Percentiles rank a stretch among this genome's conserved stretches.
Evolutionary conservation across 139 green algal genomes (phyloP).

Genomic region (Auxenochlorella protothecoides): DNA sequence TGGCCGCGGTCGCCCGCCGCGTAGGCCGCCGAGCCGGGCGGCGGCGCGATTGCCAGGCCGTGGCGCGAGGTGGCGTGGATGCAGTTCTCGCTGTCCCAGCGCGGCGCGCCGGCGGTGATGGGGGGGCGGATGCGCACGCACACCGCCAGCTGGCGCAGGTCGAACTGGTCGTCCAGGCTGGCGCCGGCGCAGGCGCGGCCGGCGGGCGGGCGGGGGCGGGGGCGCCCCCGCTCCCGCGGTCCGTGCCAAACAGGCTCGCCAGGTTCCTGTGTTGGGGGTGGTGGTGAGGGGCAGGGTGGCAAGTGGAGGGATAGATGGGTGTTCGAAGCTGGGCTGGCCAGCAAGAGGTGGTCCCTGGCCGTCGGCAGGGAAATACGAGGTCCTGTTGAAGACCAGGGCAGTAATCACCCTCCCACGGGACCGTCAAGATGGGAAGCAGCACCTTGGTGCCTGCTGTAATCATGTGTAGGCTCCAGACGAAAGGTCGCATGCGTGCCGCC

Average conservation of each 20-base stretch:
- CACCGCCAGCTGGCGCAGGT: slow-evolving; percentile 30
- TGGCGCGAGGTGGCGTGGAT: slow-evolving; percentile 32
- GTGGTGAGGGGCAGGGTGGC: too few relatives aligned
- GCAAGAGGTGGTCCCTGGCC: too few relatives aligned
- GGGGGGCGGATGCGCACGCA: slow-evolving; percentile 37
- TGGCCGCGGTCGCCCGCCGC: slow-evolving; percentile 37
- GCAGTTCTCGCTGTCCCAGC: slow-evolving; percentile 28
- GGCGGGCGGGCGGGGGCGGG: background rate
- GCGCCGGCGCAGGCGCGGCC: slow-evolving; percentile 5
- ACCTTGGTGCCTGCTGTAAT: too few relatives aligned
- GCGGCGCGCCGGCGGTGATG: slow-evolving; percentile 1
- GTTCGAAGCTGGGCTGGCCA: too few relatives aligned
- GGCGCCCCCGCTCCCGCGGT: slow-evolving; percentile 3
- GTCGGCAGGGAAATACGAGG: too few relatives aligned
- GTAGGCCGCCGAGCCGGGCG: slow-evolving; percentile 34
- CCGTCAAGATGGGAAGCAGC: too few relatives aligned
- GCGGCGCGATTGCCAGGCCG: slow-evolving; percentile 38
- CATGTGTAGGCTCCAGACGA: too few relatives aligned
- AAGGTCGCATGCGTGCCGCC: too few relatives aligned
- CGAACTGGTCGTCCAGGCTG: slow-evolving; percentile 17
- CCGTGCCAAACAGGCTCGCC: slow-evolving; percentile 13
- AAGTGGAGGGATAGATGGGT: too few relatives aligned
- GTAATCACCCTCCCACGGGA: background rate
- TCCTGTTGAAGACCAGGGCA: background rate
- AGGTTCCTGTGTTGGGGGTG: slow-evolving; percentile 13